Evolutionary conservation across 805 yeast species (phyloP), one percentile per base, ranked within the genome.

Genomic region (Grigorovia yakushimaensis): DNA sequence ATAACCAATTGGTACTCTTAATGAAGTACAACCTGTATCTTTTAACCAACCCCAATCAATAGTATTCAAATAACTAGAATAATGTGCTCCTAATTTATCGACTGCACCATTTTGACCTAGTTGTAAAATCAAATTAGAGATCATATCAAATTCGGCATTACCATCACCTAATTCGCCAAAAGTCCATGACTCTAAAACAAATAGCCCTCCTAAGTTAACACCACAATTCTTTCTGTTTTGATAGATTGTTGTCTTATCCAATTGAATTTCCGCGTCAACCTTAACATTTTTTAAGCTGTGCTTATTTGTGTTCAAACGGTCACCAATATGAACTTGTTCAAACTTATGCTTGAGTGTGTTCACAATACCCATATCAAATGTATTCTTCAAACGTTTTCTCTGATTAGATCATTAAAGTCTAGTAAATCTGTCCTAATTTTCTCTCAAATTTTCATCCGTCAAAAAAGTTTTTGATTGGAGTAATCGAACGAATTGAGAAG

Each of bases 1-100:
- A 65, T 85, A 91, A 0, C 98, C 98, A 53, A 91, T 67, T 7
- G 98, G 98, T 1, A 91, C 73, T 57, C 98, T 74, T 5, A 91
- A 73, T 1, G 88, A 77, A 21, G 86, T 87, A n/a, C 85, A 85
- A 7, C 87, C 85, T 1, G 58, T 64, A 46, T 72, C 73, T 19
- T 72, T 67, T 24, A 91, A 65, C 85, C 88, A 88, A 19, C 74
- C 58, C 95, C 96, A 89, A 60, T 91, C 97, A 7, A 74, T 73
- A 47, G 80, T 85, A 33, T 63, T 61, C 49, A 84, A 71, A 60
- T 78, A 89, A 8, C 59, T 58, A 7, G 61, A 65, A 85, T 93
- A 91, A 62, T 85, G 95, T 1, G 65, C 49, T 51, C 82, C 85
- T 46, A 83, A 65, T 53, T 67, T 69, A 35, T 65, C 48, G 40